Conservation (phyloP, 1,139 yeast genomes). For the Yamadazyma atlantica region DNA sequence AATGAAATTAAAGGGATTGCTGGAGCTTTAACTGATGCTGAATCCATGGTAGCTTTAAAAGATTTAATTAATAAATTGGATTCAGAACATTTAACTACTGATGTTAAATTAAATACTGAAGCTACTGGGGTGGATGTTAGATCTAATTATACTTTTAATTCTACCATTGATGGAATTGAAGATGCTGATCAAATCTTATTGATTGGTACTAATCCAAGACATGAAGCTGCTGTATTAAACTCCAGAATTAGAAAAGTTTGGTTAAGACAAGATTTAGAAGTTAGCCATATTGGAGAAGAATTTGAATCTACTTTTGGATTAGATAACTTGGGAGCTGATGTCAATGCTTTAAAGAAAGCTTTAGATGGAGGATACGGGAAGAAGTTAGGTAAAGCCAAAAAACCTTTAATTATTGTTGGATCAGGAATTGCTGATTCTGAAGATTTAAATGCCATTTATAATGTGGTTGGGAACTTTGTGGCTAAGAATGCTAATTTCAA, state of each 20-base stretch:
- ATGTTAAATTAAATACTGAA: constrained; percentile 60
- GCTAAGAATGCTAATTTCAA: constrained; percentile 59
- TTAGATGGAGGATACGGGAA: constrained; percentile 69
- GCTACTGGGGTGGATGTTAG: constrained; percentile 75
- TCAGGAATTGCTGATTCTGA: constrained; percentile 73
- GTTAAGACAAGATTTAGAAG: constrained; percentile 66
- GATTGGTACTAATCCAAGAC: constrained; percentile 86
- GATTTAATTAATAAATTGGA: constrained; percentile 77
- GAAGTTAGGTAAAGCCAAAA: constrained; percentile 64
- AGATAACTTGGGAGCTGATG: constrained; percentile 63
- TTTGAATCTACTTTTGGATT: constrained; percentile 77
- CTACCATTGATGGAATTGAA: constrained; percentile 78
- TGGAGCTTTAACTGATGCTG: constrained; percentile 83
- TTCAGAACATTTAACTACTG: constrained; percentile 80
- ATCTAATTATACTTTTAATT: constrained; percentile 78
- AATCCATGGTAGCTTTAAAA: constrained; percentile 77
- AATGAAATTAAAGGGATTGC: constrained; percentile 80
- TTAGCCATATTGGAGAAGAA: constrained; percentile 72
- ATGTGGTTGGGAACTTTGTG: constrained; percentile 64
- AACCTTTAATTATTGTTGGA: constrained; percentile 80
- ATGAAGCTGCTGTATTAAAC: constrained; percentile 86
- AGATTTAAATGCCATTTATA: constrained; percentile 65
- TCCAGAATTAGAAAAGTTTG: constrained; percentile 83
- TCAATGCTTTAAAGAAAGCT: constrained; percentile 58
- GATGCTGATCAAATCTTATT: constrained; percentile 78